phyloP scores from a whole-genome alignment of 2,329 filamentous ascomycete genomes.

The Epichloe elymi region DNA sequence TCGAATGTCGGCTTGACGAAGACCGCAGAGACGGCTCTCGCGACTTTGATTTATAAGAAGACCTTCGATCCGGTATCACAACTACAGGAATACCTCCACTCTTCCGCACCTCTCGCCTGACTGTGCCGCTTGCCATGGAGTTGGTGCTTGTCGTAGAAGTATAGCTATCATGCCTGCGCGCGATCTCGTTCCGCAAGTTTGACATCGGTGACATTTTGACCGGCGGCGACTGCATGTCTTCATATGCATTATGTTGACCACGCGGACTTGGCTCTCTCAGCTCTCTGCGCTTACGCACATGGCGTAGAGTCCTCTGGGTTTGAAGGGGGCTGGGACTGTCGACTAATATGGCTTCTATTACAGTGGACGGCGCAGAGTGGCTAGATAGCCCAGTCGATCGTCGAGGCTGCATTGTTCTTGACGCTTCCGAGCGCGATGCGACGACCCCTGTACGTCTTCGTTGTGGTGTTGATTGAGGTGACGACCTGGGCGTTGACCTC shows the following conservation, averaged over 20 bases:
- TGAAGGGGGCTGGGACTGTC: slow-evolving; percentile 27
- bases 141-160: slow-evolving; percentile 34
- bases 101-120: slow-evolving; percentile 45
- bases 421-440: slow-evolving; percentile 25
- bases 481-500: slow-evolving; percentile 24
- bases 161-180: slow-evolving; percentile 30
- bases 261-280: slow-evolving; percentile 31
- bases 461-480: slow-evolving; percentile 15
- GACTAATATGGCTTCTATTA: slow-evolving; percentile 46
- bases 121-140: slow-evolving; percentile 39
- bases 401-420: slow-evolving; percentile 29
- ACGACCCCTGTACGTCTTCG: slow-evolving; percentile 13
- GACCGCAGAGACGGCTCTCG: slow-evolving; percentile 45
- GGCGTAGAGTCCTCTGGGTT: slow-evolving; percentile 43
- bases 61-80: slow-evolving; percentile 44
- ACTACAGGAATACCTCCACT: slow-evolving; percentile 49
- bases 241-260: slow-evolving; percentile 6
- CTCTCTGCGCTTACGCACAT: slow-evolving; percentile 42
- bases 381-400: slow-evolving; percentile 42
- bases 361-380: slow-evolving; percentile 40
- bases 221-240: slow-evolving; percentile 7
- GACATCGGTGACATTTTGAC: slow-evolving; percentile 16
- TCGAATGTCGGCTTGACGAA: slow-evolving; percentile 43
- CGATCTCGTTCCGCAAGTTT: slow-evolving; percentile 15
- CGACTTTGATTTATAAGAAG: slow-evolving; percentile 39